These are phyloP conservation scores for Huntiella abstrusa DNA, from an alignment of 2,329 filamentous ascomycete species.

Conservation along the genomic window DNA sequence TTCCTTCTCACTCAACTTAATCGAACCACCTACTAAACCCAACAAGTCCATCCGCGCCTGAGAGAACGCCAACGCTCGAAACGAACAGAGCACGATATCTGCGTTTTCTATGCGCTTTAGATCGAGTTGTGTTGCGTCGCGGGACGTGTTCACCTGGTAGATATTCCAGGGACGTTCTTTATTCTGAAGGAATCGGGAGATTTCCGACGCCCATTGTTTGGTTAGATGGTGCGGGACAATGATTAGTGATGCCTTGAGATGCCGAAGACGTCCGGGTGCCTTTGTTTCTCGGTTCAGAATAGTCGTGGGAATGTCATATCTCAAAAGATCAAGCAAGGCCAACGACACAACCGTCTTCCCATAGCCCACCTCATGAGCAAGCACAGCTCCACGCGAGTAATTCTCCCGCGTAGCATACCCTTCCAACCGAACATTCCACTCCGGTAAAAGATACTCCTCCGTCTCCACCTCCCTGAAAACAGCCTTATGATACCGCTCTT, in stretches of 20 bases:
- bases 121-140: slow-evolving; percentile 1
- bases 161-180: slow-evolving; percentile 12
- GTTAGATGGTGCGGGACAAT: slow-evolving; percentile 23
- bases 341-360: slow-evolving; percentile 26
- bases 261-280: slow-evolving; percentile 3
- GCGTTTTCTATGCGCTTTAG: slow-evolving; percentile 15
- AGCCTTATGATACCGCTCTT: slow-evolving; percentile 12
- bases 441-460: slow-evolving; percentile 20
- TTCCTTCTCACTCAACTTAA: slow-evolving; percentile 11
- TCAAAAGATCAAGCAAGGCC: slow-evolving; percentile 19
- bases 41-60: slow-evolving; percentile 6
- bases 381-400: slow-evolving; percentile 20
- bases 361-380: slow-evolving; percentile 26
- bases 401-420: slow-evolving; percentile 17
- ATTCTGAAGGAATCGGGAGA: slow-evolving; percentile 17
- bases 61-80: slow-evolving; percentile 14
- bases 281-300: slow-evolving; percentile 10
- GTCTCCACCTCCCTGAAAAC: slow-evolving; percentile 20
- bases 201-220: slow-evolving; percentile 21
- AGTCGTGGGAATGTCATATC: slow-evolving; percentile 14
- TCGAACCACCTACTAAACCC: slow-evolving; percentile 9
- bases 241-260: slow-evolving; percentile 21
- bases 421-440: slow-evolving; percentile 19
- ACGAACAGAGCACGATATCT: slow-evolving; percentile 20
- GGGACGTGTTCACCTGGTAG: slow-evolving; percentile 14